Percentiles rank a stretch among this genome's conserved stretches.
Conservation (phyloP, 176 grass and related monocot genomes). For the Microstegium vimineum region DNA sequence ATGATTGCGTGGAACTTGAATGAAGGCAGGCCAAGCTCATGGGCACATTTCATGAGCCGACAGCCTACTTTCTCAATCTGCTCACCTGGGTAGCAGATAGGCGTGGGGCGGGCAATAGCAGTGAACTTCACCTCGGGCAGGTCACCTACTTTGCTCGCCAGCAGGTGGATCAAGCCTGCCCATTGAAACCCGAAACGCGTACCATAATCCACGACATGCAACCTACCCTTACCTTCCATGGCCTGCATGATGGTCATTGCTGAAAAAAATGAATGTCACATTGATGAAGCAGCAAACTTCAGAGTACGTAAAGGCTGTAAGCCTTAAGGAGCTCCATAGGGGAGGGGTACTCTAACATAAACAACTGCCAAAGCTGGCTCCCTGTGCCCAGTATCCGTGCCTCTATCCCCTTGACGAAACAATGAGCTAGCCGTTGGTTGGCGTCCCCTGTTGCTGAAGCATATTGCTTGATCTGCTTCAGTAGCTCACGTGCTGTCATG, state of each 20-base stretch:
- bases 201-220: background rate
- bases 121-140: background rate
- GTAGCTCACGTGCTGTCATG: too few species aligned
- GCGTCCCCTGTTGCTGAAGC: too few species aligned
- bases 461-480: too few species aligned
- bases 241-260: background rate
- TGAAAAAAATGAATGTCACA: background rate
- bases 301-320: background rate
- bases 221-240: background rate
- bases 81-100: conserved; percentile 14
- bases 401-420: background rate
- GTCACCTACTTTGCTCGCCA: background rate
- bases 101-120: conserved; percentile 13
- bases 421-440: too few species aligned
- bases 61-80: conserved; percentile 28
- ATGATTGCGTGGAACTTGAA: conserved; percentile 28
- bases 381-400: background rate
- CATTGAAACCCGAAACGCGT: background rate
- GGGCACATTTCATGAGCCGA: conserved; percentile 16
- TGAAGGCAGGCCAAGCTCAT: conserved; percentile 31
- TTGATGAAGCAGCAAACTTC: background rate
- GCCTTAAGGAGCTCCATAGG: background rate
- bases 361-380: background rate
- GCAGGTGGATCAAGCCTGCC: background rate
- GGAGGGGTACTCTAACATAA: background rate